Percentiles rank a stretch among this genome's conserved stretches.
Conservation (phyloP, 306 rosid species). For the Ammopiptanthus mongolicus region DNA sequence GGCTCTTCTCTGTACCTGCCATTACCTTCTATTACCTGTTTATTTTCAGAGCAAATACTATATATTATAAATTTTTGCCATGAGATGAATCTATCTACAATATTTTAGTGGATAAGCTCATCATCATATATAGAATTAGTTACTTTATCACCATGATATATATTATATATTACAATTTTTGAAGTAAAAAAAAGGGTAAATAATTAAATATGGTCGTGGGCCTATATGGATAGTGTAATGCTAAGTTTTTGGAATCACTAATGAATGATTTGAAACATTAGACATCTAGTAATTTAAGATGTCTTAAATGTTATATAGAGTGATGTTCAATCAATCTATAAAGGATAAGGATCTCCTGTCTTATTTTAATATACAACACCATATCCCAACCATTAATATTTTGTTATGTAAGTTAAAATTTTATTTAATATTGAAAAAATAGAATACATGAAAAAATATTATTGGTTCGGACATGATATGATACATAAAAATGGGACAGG, state of each 20-base stretch:
- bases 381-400: no score
- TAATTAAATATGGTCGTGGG: not conserved
- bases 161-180: not conserved
- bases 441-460: no score
- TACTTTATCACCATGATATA: not conserved
- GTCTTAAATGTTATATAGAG: not conserved
- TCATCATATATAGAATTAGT: not conserved
- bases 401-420: no score
- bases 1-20: conserved; percentile 16
- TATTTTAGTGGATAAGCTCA: not conserved
- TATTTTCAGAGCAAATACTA: not conserved
- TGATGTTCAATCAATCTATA: not conserved
- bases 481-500: no score
- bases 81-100: not conserved
- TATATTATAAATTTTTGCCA: not conserved
- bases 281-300: not conserved
- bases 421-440: no score
- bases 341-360: no score
- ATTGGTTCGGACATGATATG: no score
- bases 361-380: no score
- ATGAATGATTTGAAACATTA: no score
- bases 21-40: conserved; percentile 30
- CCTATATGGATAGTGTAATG: not conserved
- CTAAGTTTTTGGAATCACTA: not conserved
- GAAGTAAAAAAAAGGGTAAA: not conserved